phyloP scores from a whole-genome alignment of 2,329 filamentous ascomycete genomes.

The Arthrobotrys megalospora region DNA sequence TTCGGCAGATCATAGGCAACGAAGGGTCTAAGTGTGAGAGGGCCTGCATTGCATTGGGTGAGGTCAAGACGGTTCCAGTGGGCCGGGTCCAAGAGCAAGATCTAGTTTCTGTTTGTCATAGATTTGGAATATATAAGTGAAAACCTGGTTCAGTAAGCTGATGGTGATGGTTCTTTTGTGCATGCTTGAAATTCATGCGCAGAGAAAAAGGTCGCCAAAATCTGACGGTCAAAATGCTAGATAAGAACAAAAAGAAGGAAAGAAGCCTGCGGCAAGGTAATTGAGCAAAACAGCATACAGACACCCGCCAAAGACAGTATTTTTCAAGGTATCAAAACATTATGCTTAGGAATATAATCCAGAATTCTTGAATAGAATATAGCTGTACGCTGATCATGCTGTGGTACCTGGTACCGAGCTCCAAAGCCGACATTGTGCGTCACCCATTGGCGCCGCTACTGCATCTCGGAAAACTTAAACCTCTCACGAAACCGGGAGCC shows the following conservation, averaged over 20 bases:
- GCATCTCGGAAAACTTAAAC: conserved; percentile 13
- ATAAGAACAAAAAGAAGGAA: conserved; percentile 17
- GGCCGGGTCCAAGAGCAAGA: background rate
- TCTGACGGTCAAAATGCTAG: conserved; percentile 6
- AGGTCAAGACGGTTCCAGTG: background rate
- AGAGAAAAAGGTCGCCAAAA: background rate
- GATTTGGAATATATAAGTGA: conserved; percentile 2
- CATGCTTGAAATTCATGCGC: conserved; percentile 20
- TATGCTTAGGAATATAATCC: conserved; percentile 21
- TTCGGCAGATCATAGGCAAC: background rate
- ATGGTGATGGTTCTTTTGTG: conserved; percentile 15
- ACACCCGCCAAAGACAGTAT: conserved; percentile 17
- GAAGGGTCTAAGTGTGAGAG: background rate
- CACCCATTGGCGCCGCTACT: background rate
- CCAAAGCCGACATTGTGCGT: conserved; percentile 27
- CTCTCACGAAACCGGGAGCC: conserved; percentile 79
- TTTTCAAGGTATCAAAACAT: conserved; percentile 39
- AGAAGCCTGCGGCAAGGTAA: conserved; percentile 14
- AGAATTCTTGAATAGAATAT: conserved; percentile 25
- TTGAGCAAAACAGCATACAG: conserved; percentile 1
- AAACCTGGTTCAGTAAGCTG: conserved; percentile 33
- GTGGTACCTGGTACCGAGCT: conserved; percentile 8
- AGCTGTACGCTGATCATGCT: conserved; percentile 16
- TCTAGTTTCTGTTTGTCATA: background rate
- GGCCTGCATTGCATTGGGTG: background rate